These are phyloP conservation scores for Apiospora phragmitis DNA, from an alignment of 2,329 filamentous ascomycete genomes.

Conservation along the genomic window DNA sequence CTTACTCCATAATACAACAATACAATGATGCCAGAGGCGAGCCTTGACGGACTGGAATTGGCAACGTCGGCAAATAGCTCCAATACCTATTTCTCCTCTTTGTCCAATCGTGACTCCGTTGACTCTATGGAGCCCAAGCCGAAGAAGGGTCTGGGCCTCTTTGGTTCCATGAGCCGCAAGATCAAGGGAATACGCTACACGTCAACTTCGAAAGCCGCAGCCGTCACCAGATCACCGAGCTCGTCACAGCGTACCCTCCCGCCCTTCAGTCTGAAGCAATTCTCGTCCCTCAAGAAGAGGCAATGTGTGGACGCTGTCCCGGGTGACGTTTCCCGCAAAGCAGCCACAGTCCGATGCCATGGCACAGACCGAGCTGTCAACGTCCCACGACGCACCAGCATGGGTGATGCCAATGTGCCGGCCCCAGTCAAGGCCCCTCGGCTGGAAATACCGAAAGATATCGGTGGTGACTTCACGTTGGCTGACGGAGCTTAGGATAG, in stretches of 20 bases:
- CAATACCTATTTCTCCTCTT: background rate
- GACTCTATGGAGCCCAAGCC: background rate
- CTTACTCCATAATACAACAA: background rate
- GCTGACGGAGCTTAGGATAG: background rate
- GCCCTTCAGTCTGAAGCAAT: background rate
- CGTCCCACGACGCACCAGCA: background rate
- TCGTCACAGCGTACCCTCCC: background rate
- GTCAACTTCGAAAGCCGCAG: background rate
- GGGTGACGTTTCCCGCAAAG: background rate
- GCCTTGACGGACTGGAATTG: too few species aligned
- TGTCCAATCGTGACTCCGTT: background rate
- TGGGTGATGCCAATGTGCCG: background rate
- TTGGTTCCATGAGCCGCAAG: background rate
- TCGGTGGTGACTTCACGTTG: background rate
- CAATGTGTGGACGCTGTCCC: background rate
- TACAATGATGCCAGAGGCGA: too few species aligned
- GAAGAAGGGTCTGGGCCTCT: background rate
- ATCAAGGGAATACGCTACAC: background rate
- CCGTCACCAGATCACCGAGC: background rate
- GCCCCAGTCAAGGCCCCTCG: background rate
- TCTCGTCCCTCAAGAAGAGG: constrained; percentile 7
- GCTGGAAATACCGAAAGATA: background rate
- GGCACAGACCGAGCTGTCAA: background rate
- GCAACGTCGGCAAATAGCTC: background rate
- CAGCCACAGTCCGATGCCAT: background rate